Evolutionary conservation across 1,139 yeast species (phyloP).

Genomic region (Pichia sp.): DNA sequence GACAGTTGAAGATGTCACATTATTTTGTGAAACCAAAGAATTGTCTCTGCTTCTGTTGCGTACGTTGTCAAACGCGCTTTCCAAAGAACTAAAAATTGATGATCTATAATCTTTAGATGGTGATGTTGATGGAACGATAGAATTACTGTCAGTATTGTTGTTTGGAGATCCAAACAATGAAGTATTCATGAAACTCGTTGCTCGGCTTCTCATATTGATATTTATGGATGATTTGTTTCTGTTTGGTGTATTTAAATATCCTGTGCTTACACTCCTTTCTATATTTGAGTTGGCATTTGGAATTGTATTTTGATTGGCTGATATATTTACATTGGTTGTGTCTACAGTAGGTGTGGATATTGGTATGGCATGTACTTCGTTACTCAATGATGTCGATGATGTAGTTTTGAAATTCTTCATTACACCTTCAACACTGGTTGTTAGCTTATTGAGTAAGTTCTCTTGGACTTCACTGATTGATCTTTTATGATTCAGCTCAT

Average conservation of each 20-base stretch:
- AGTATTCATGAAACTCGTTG: constrained; percentile 26
- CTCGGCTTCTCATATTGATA: constrained; percentile 24
- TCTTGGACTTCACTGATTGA: constrained; percentile 23
- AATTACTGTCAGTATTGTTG: not conserved
- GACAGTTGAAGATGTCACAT: too few species aligned
- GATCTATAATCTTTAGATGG: constrained; percentile 16
- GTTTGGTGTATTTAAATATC: constrained; percentile 1
- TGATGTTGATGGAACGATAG: not conserved
- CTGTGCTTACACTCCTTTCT: constrained; percentile 5
- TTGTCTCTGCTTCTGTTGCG: constrained; percentile 28
- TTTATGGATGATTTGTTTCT: not conserved
- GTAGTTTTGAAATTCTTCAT: constrained; percentile 28
- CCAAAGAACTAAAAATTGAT: constrained; percentile 24
- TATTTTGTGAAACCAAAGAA: constrained; percentile 9
- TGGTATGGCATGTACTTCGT: not conserved
- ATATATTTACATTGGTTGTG: not conserved
- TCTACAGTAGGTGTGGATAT: not conserved
- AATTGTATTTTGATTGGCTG: not conserved
- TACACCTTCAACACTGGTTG: constrained; percentile 28
- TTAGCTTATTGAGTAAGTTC: constrained; percentile 23
- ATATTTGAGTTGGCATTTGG: constrained; percentile 1
- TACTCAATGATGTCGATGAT: constrained; percentile 23
- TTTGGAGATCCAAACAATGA: constrained; percentile 21
- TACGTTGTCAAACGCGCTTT: constrained; percentile 27
- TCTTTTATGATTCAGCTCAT: constrained; percentile 1